A percentile compares a stretch with the other conserved stretches of the same genome.
phyloP scores from a whole-genome alignment of 352 stramenopile species.

The Pythium grandisporangium region DNA sequence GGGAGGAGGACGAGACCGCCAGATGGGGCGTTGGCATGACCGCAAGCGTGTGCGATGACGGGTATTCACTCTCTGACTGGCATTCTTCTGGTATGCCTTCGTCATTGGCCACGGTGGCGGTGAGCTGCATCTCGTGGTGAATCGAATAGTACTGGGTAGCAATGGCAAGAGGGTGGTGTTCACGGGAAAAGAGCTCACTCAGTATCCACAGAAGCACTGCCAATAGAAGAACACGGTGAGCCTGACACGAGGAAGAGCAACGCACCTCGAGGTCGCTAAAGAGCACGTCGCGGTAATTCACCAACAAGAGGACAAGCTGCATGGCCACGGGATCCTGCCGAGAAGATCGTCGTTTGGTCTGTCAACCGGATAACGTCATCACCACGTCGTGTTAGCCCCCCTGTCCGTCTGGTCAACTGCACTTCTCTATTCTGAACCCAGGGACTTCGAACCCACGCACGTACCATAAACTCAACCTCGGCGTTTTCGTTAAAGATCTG shows the following conservation, averaged over 20 bases:
- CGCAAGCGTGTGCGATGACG: background rate
- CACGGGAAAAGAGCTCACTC: background rate
- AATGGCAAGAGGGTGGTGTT: background rate
- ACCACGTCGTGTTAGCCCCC: too few species aligned
- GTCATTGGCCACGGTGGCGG: background rate
- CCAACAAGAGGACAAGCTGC: constrained; percentile 42
- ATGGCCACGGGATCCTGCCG: constrained; percentile 33
- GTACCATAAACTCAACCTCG: constrained; percentile 56
- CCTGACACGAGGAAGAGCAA: background rate
- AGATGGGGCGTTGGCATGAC: too few species aligned
- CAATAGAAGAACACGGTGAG: background rate
- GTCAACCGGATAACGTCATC: too few species aligned
- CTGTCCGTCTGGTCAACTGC: background rate
- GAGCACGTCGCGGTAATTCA: constrained; percentile 53
- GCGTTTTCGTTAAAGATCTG: constrained; percentile 49
- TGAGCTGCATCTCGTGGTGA: constrained; percentile 6
- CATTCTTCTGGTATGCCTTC: too few species aligned
- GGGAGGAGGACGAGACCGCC: background rate
- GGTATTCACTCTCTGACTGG: background rate
- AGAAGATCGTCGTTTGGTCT: constrained; percentile 28
- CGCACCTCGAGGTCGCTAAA: constrained; percentile 63
- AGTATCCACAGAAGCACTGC: background rate
- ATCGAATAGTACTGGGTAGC: constrained; percentile 8
- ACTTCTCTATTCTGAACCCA: background rate
- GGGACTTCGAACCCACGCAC: background rate